Base-by-base conservation (phyloP, 225 moss, liverwort and hornwort species). In the Ulota crispa region DNA sequence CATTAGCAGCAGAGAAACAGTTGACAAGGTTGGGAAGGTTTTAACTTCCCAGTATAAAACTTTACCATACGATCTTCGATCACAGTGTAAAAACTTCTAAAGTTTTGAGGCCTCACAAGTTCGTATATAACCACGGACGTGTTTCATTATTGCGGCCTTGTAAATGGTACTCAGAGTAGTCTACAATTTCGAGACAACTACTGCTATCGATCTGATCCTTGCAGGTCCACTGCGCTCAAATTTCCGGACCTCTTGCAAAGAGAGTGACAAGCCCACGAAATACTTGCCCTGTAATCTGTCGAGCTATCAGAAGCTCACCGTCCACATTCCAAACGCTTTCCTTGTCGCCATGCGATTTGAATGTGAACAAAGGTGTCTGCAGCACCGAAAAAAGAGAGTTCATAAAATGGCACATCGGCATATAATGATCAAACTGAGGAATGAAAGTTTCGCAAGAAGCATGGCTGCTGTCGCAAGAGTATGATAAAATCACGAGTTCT, bases 311-410 rank as follows among this genome's bases (percentile, higher is more conserved):
- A 64, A 97, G 92, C 84, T 97, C 94, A 47, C 93, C 94, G 57
- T 97, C 95, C 32, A 94, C 93, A 83, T 83, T 95, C 94, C 97
- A 97, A 26, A 95, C 73, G 65, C 94, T 95, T 83, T 83, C 76
- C 32, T 91, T 89, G 79, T 89, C 87, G 16, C 94, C 93, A 37
- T 89, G 87, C 19, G 93, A 91, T 28, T 76, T 83, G 83, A 97
- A 97, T 37, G 95, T 93, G 72, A 97, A 97, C 37, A 94, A 84
- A 31, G 95, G 95, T 43, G 95, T 97, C 93, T 97, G 92, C 76
- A 71, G 31, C 70, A 83, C 61, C 77, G 50, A 16, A 73, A 80
- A 68, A 72, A 45, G 72, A 72, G 16, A 10, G 39, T 72, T 73
- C 78, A 69, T 7, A 27, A 76, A 72, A 23, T 32, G n/a, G 43